Percentiles rank a stretch among this genome's conserved stretches.
Evolutionary conservation across 2,329 filamentous ascomycete genomes (phyloP).

Genomic region (Drechslera avenae): DNA sequence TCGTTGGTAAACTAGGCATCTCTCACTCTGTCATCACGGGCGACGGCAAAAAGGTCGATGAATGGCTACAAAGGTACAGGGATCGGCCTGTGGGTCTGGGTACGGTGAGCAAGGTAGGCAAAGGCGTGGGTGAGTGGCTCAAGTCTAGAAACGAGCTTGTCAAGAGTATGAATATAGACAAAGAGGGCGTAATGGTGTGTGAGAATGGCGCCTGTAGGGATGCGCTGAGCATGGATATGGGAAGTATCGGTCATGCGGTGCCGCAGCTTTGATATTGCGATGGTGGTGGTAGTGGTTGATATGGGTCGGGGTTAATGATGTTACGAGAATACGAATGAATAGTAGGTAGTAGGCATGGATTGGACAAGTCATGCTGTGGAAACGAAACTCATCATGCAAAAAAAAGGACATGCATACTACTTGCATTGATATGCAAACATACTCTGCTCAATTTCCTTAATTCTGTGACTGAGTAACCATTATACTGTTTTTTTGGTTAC

Average conservation of each 20-base stretch:
- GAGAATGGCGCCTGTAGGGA: conserved; percentile 52
- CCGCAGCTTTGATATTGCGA: conserved; percentile 11
- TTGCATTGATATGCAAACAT: too few species aligned
- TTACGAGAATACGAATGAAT: not conserved
- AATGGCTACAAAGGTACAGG: conserved; percentile 50
- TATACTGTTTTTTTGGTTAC: too few species aligned
- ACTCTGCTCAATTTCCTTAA: too few species aligned
- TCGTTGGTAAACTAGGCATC: conserved; percentile 73
- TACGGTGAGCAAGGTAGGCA: conserved; percentile 45
- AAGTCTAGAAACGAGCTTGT: conserved; percentile 56
- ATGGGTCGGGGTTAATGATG: too few species aligned
- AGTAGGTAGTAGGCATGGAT: too few species aligned
- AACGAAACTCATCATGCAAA: not conserved
- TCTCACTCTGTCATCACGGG: conserved; percentile 63
- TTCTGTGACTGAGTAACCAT: too few species aligned
- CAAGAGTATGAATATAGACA: conserved; percentile 48
- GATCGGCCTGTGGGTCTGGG: conserved; percentile 45
- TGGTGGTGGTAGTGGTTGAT: not conserved
- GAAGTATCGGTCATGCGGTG: conserved; percentile 33
- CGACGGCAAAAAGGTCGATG: conserved; percentile 50
- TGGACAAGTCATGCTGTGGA: too few species aligned
- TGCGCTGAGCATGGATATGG: conserved; percentile 43
- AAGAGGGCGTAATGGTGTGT: conserved; percentile 46
- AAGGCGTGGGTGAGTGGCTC: conserved; percentile 53
- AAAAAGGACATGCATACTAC: not conserved